A percentile compares a stretch with the other conserved stretches of the same genome.
Evolutionary conservation across 805 yeast species (phyloP).

Genomic region (Ogataea corticis): DNA sequence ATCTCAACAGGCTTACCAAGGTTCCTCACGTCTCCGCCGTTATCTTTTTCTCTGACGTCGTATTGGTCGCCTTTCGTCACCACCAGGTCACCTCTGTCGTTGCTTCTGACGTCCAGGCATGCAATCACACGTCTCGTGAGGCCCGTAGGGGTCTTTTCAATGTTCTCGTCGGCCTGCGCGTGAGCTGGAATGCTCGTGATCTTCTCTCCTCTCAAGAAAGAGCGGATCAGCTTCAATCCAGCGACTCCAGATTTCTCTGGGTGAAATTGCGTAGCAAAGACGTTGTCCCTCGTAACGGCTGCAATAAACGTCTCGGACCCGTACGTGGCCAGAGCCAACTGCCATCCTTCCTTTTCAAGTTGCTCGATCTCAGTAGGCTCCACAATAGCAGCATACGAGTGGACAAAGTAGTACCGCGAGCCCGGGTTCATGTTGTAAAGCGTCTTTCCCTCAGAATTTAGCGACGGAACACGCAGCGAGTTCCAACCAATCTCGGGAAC

Average conservation of each 20-base stretch:
- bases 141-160: constrained; percentile 46
- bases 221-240: constrained; percentile 73
- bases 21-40: constrained; percentile 72
- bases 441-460: constrained; percentile 23
- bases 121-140: constrained; percentile 91
- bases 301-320: constrained; percentile 82
- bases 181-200: constrained; percentile 23
- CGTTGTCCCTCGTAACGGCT: constrained; percentile 71
- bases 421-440: constrained; percentile 66
- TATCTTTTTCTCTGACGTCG: constrained; percentile 82
- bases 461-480: constrained; percentile 24
- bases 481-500: constrained; percentile 99
- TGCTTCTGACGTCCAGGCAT: constrained; percentile 93
- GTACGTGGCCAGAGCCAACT: constrained; percentile 68
- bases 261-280: constrained; percentile 96
- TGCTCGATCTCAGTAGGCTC: constrained; percentile 36
- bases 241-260: constrained; percentile 98
- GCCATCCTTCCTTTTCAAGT: constrained; percentile 52
- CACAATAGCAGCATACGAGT: constrained; percentile 84
- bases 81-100: constrained; percentile 92
- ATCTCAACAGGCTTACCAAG: constrained; percentile 95
- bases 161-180: not conserved
- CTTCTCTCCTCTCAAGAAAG: constrained; percentile 59
- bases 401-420: constrained; percentile 89
- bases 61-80: constrained; percentile 99